A percentile compares a stretch with the other conserved stretches of the same genome.
Conservation (phyloP, 495 filamentous ascomycete species). For the Aspergillus saccharolyticus region DNA sequence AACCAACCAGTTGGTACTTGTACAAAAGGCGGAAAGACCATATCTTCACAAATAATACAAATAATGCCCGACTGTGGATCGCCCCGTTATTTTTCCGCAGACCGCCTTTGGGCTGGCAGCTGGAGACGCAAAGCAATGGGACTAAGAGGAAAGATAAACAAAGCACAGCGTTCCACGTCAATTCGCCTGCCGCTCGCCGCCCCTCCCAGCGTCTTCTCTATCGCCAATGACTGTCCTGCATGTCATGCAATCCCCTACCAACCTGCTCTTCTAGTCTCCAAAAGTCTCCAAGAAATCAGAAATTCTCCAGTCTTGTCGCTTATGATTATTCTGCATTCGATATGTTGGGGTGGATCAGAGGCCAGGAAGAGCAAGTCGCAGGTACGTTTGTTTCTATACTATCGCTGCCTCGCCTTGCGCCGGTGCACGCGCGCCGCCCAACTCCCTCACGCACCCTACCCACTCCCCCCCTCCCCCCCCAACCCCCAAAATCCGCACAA, state of each 20-base stretch:
- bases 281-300: background rate
- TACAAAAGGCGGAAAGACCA: background rate
- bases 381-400: slow-evolving; percentile 23
- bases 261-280: slow-evolving; percentile 9
- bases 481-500: background rate
- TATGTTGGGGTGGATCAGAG: slow-evolving; percentile 31
- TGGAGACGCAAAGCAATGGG: too few species aligned
- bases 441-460: background rate
- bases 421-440: slow-evolving; percentile 6
- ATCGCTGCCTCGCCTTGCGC: slow-evolving; percentile 2
- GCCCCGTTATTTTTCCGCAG: slow-evolving; percentile 17
- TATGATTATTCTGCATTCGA: slow-evolving; percentile 14
- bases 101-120: slow-evolving; percentile 21
- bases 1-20: background rate
- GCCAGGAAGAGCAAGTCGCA: slow-evolving; percentile 23
- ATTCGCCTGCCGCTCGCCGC: slow-evolving; percentile 3
- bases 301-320: slow-evolving; percentile 4
- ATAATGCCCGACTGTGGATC: background rate
- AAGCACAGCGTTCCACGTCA: slow-evolving; percentile 32
- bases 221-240: slow-evolving; percentile 16
- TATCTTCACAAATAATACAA: too few species aligned
- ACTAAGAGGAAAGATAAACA: slow-evolving; percentile 19
- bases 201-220: slow-evolving; percentile 6
- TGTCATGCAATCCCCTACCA: slow-evolving; percentile 15
- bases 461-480: background rate